Conservation (phyloP, 2,329 filamentous ascomycete genomes). For the Diplodia sapinea region DNA sequence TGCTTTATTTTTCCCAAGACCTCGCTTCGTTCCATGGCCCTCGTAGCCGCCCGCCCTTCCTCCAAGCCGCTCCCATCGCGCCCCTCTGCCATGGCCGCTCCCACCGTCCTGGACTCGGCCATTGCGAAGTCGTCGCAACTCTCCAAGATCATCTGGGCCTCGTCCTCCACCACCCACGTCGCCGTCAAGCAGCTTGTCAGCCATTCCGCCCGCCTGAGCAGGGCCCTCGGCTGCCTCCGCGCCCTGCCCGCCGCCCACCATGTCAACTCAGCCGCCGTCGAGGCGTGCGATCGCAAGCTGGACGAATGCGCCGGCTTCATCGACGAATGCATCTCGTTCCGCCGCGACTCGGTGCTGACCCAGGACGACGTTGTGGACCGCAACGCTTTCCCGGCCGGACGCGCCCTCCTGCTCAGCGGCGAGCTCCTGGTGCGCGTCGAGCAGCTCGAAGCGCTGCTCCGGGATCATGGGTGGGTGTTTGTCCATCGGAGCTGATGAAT, state of each 20-base stretch:
- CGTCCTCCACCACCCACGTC: slow-evolving; percentile 13
- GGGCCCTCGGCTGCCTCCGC: slow-evolving; percentile 2
- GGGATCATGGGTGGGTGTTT: slow-evolving; percentile 2
- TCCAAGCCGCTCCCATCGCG: neutral
- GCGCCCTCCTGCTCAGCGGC: slow-evolving; percentile 11
- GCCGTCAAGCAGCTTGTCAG: slow-evolving; percentile 25
- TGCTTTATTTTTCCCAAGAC: neutral
- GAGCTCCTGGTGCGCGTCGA: slow-evolving; percentile 9
- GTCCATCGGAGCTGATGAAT: neutral
- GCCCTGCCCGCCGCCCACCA: neutral
- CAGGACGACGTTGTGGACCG: slow-evolving; percentile 9
- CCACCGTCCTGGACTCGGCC: slow-evolving; percentile 16
- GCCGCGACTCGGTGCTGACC: slow-evolving; percentile 4
- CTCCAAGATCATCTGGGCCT: slow-evolving; percentile 28
- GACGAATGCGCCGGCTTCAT: slow-evolving; percentile 18
- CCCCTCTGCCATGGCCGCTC: neutral
- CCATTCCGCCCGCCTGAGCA: slow-evolving; percentile 11
- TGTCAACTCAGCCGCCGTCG: neutral
- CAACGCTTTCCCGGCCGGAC: slow-evolving; percentile 12
- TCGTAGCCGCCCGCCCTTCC: neutral
- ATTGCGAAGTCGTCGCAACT: slow-evolving; percentile 26
- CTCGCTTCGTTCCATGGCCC: neutral
- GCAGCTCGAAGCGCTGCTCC: slow-evolving; percentile 4
- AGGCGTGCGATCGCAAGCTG: slow-evolving; percentile 14
- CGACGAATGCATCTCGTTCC: slow-evolving; percentile 22